Conservation (phyloP, 2,329 filamentous ascomycete species). For the Phaeomoniella chlamydospora region DNA sequence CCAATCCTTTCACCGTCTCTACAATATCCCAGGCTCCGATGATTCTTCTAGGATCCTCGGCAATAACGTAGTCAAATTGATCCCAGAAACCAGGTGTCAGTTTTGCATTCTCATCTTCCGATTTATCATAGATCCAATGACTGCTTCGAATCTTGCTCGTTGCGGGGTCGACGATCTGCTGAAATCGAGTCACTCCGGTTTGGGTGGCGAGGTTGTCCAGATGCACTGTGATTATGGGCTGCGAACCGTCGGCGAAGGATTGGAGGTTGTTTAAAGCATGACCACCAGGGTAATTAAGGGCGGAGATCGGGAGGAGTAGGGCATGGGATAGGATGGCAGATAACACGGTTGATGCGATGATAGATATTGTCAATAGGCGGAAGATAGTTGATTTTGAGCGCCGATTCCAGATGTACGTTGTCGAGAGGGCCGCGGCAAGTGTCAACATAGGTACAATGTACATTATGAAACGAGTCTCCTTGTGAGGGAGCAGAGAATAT, state of each 20-base stretch:
- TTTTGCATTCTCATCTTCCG: conserved; percentile 33
- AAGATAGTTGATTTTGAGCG: conserved; percentile 47
- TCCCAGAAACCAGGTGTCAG: conserved; percentile 40
- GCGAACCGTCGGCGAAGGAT: conserved; percentile 12
- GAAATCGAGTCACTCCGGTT: conserved; percentile 47
- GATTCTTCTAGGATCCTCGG: conserved; percentile 32
- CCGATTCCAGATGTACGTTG: conserved; percentile 54
- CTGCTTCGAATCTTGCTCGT: conserved; percentile 9
- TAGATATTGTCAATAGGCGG: conserved; percentile 34
- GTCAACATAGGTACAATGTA: conserved; percentile 75
- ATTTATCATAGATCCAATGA: conserved; percentile 46
- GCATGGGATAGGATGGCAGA: conserved; percentile 47
- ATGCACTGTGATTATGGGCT: conserved; percentile 27
- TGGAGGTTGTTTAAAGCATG: conserved; percentile 48
- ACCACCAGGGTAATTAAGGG: conserved; percentile 87
- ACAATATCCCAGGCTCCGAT: conserved; percentile 39
- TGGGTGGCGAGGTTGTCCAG: conserved; percentile 49
- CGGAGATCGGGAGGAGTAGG: conserved; percentile 67
- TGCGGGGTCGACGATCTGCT: conserved; percentile 19
- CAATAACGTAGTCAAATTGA: conserved; percentile 42
- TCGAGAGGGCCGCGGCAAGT: conserved; percentile 58
- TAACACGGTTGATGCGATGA: conserved; percentile 45
- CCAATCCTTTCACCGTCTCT: conserved; percentile 35
- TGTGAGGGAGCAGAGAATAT: conserved; percentile 85
- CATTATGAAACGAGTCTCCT: conserved; percentile 90